Evolutionary conservation across 805 yeast species (phyloP).

Genomic region (Zygotorulaspora chibaensis): DNA sequence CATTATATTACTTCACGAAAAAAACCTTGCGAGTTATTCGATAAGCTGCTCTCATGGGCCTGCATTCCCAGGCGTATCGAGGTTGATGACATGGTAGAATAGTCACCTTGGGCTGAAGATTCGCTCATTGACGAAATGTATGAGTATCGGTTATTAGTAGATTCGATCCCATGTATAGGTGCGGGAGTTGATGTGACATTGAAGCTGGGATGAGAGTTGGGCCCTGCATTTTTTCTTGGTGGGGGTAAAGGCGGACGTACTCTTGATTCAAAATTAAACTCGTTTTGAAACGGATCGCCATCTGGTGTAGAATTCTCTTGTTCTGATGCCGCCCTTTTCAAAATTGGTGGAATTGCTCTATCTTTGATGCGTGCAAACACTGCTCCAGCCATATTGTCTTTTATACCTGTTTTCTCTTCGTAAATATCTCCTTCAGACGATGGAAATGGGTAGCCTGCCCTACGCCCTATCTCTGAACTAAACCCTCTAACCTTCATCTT

Average conservation of each 20-base stretch:
- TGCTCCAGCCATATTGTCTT: conserved; percentile 2
- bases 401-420: conserved; percentile 5
- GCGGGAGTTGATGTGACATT: not conserved
- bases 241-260: conserved; percentile 21
- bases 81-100: conserved; percentile 18
- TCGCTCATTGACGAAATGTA: conserved; percentile 16
- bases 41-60: not conserved
- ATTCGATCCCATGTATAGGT: conserved; percentile 2
- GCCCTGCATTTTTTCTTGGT: conserved; percentile 17
- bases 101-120: conserved; percentile 16
- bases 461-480: conserved; percentile 23
- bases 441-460: conserved; percentile 15
- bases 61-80: conserved; percentile 12
- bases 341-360: conserved; percentile 1
- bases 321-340: not conserved
- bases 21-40: conserved; percentile 17
- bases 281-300: conserved; percentile 26
- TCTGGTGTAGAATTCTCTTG: not conserved
- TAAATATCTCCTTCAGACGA: conserved; percentile 3
- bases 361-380: conserved; percentile 7
- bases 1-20: conserved; percentile 21
- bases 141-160: conserved; percentile 15
- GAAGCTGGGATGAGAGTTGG: not conserved
- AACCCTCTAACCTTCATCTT: conserved; percentile 11
- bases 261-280: conserved; percentile 24